These are phyloP conservation scores for Kingdonia uniflora DNA, from an alignment of 164 flowering plant species.

Conservation along the genomic window DNA sequence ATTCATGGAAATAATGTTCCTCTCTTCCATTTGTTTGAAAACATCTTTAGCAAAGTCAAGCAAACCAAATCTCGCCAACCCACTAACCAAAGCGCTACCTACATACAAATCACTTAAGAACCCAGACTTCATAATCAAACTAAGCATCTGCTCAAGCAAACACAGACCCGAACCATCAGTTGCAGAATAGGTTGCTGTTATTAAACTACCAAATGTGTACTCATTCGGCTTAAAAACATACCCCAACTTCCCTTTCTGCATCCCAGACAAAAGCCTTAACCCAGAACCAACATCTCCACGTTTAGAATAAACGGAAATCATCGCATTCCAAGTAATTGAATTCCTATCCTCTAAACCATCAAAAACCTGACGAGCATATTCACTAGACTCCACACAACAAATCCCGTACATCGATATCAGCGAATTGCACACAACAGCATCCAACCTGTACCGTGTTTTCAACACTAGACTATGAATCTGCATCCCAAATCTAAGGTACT, in stretches of 20 bases:
- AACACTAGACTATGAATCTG: constrained; percentile 60
- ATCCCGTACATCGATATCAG: constrained; percentile 72
- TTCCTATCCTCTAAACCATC: constrained; percentile 39
- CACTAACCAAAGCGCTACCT: constrained; percentile 82
- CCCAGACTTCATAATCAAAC: constrained; percentile 49
- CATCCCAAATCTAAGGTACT: constrained; percentile 33
- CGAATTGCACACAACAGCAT: constrained; percentile 51
- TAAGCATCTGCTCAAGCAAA: constrained; percentile 61
- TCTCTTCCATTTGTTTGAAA: constrained; percentile 47
- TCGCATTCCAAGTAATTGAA: constrained; percentile 69
- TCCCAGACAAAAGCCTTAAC: constrained; percentile 41
- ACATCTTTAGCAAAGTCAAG: constrained; percentile 41
- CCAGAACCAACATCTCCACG: constrained; percentile 41
- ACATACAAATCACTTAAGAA: constrained; percentile 57
- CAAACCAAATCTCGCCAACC: constrained; percentile 50
- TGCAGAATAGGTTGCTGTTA: constrained; percentile 37
- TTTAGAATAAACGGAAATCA: constrained; percentile 63
- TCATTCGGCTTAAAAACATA: constrained; percentile 43
- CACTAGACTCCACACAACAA: constrained; percentile 21
- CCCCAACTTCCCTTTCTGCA: constrained; percentile 37
- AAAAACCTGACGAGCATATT: constrained; percentile 43
- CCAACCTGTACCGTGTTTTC: constrained; percentile 30
- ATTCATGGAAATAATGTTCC: constrained; percentile 68
- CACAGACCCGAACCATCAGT: constrained; percentile 16
- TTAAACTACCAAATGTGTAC: constrained; percentile 74